Percentiles rank a stretch among this genome's conserved stretches.
These are phyloP conservation scores for Silene latifolia DNA, from an alignment of 148 eudicot species.

Conservation along the genomic window DNA sequence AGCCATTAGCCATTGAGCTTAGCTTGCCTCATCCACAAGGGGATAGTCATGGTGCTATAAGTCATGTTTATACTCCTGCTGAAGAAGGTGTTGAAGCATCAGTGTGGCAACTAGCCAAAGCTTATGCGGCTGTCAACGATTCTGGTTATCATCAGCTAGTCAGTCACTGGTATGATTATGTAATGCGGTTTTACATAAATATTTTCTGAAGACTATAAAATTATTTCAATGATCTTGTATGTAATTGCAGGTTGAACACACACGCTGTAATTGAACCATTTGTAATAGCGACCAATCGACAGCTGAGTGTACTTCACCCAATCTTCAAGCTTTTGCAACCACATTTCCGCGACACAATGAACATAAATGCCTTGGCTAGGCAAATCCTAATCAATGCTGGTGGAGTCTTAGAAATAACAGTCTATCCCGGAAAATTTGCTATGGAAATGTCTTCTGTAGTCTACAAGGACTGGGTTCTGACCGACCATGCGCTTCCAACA, in stretches of 20 bases:
- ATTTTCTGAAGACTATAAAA: too few relatives aligned
- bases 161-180: conserved; percentile 65
- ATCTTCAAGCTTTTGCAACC: conserved; percentile 73
- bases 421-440: conserved; percentile 63
- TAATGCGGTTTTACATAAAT: background rate
- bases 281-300: conserved; percentile 61
- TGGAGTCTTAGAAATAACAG: conserved; percentile 65
- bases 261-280: conserved; percentile 79
- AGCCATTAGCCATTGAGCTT: conserved; percentile 80
- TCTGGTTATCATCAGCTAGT: conserved; percentile 92
- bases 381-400: conserved; percentile 74
- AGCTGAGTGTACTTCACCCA: conserved; percentile 72
- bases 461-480: conserved; percentile 63
- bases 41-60: conserved; percentile 50
- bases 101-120: conserved; percentile 90
- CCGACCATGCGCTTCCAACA: conserved; percentile 63
- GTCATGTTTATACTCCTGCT: conserved; percentile 69
- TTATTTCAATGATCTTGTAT: background rate
- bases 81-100: conserved; percentile 55
- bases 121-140: conserved; percentile 84
- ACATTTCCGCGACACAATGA: conserved; percentile 73
- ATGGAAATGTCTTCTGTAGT: conserved; percentile 69
- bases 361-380: conserved; percentile 71
- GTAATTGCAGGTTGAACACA: conserved; percentile 58
- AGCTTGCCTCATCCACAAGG: conserved; percentile 77